A percentile compares a stretch with the other conserved stretches of the same genome.
phyloP scores from a whole-genome alignment of 176 grass and related monocot genomes.

The Miscanthus lutarioriparius region DNA sequence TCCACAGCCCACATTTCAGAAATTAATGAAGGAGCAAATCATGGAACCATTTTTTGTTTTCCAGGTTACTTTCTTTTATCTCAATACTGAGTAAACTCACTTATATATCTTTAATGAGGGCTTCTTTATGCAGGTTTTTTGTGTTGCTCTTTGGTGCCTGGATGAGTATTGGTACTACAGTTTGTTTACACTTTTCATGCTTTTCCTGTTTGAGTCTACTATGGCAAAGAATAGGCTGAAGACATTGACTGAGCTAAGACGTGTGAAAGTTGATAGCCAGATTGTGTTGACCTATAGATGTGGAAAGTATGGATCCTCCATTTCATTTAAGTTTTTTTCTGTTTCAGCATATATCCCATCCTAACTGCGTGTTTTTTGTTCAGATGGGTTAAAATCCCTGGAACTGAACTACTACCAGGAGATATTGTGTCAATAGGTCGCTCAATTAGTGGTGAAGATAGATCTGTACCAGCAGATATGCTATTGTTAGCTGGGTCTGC shows the following conservation, averaged over 20 bases:
- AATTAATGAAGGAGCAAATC: conserved; percentile 94
- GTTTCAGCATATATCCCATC: conserved; percentile 22
- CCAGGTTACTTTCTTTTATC: conserved; percentile 66
- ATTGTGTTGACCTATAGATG: conserved; percentile 74
- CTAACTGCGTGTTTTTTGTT: conserved; percentile 36
- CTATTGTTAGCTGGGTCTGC: conserved; percentile 83
- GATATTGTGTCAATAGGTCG: conserved; percentile 95
- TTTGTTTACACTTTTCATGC: conserved; percentile 99
- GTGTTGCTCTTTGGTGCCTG: conserved; percentile 95
- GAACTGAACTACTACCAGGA: conserved; percentile 93
- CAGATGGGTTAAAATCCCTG: conserved; percentile 90
- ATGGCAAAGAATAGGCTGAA: conserved; percentile 98
- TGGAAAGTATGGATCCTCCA: conserved; percentile 72
- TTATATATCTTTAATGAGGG: conserved; percentile 30
- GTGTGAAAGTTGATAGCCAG: conserved; percentile 99
- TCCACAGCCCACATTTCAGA: conserved; percentile 98
- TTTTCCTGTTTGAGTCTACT: conserved; percentile 98
- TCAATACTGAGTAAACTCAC: neutral
- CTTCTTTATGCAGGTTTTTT: conserved; percentile 79
- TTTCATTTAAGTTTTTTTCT: conserved; percentile 25
- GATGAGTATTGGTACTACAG: conserved; percentile 99
- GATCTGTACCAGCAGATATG: conserved; percentile 97
- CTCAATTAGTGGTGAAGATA: conserved; percentile 79
- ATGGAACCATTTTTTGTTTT: conserved; percentile 99
- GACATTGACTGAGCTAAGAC: conserved; percentile 94